Base-by-base conservation (phyloP, 129 eudicot species). In the Escallonia herrerae region DNA sequence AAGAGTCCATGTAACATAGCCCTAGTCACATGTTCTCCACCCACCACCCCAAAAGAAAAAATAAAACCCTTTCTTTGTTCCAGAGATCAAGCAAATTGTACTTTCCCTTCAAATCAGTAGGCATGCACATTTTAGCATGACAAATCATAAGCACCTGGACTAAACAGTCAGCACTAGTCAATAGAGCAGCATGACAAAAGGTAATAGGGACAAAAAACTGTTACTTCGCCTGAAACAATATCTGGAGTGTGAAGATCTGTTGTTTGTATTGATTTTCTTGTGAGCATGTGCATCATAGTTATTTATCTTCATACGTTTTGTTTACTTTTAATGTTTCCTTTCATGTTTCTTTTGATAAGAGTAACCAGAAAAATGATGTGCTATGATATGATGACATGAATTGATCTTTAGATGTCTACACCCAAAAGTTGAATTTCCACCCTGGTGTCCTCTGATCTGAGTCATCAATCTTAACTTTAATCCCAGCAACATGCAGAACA, bases 401-500 rank as follows among this genome's bases (percentile, higher is more conserved):
- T 66, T 33, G 60, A 15, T 15, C 56, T 44, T 54, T 58, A 8
- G 43, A 15, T 60, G 51, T 11, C 56, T 14, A 67, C 78, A 66
- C 99, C 96, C 96, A 93, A 72, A 85, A 93, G 57, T 89, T 93
- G 70, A 81, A 93, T 69, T 88, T 93, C 98, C 96, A 93, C 39
- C 99, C 99, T 38, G 97, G 97, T 43, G 97, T 94, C 79, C 87
- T 86, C 79, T 89, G 97, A 69, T 94, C 99, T 56, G 97, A 81
- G 67, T 89, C 97, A 62, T 94, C 99, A 56, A 89, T 60, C 73
- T 89, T 89, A 40, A 84, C 93, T 81, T 77, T 94, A 38, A 94
- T 65, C 15, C 97, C 96, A 63, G 97, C 95, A 54, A 64, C 40
- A 58, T 94, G 86, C 62, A 94, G 82, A 78, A 67, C 69, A 65